Evolutionary conservation across 2,329 filamentous ascomycete genomes (phyloP), one percentile per base, ranked within the genome.

Genomic region (Sclerotinia trifoliorum): DNA sequence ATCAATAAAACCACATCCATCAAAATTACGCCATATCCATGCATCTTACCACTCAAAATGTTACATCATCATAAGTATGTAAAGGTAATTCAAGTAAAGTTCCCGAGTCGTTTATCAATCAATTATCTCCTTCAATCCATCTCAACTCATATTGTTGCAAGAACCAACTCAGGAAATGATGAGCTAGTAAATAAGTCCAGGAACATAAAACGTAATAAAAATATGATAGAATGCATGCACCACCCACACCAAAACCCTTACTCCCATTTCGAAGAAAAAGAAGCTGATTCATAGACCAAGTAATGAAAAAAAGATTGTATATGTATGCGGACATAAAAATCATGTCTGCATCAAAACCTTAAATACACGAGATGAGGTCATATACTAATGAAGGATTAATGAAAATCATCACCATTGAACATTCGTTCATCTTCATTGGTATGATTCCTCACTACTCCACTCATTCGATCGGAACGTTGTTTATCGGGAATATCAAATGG

Each of bases 401-500:
- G 87, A 78, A 90, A 90, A 68, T 88, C 84, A 61, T 84, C 83
- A 68, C 82, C 82, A 71, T 84, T 85, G 74, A 90, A 86, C 82
- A 88, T 86, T 65, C 71, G 87, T 83, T 75, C 88, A 67, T 78
- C 77, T 65, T 90, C 88, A 72, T 86, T 82, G 68, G 81, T 81
- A 65, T 81, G 81, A 57, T 83, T 85, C 76, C 83, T 85, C 63
- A 86, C 82, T 71, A 88, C 84, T 56, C 87, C 87, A 75, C 86
- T 89, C 87, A 89, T 89, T 64, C 86, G 82, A 74, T 87, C 87
- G 49, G 74, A 69, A 51, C 76, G 74, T 42, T 68, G 63, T 80
- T 84, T 71, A 81, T 80, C 58, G 80, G 80, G 71, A 68, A 83
- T 76, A 70, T 87, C 86, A 56, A 76, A 75, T 35, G 73, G 74